Base-by-base conservation (phyloP, 1,284 basidiomycete species). In the Leccinum solheimii region DNA sequence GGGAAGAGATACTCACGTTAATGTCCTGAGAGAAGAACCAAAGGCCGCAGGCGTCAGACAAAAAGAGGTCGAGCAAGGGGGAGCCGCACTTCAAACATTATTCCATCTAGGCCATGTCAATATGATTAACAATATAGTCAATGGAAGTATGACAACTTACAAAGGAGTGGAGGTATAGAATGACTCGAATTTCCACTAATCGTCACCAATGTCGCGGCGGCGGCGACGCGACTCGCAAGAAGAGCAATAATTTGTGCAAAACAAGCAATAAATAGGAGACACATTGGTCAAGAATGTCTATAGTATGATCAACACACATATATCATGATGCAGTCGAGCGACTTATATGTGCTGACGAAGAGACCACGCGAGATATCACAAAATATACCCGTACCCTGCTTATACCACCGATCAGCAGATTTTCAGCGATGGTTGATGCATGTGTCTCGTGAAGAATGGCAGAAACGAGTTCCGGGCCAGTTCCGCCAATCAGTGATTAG, bases 51-150 rank as follows among this genome's bases (percentile, higher is more conserved):
- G 6, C 27, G 32, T 65, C 36, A 59, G 58, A 60, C n/a, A 19
- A 34, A 53, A n/a, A 32, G 27, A 13, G 16, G 23, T 1, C 27
- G 38, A n/a, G 27, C 50, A 14, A 5, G 16, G 43, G 26, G 16
- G 16, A 26, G 8, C 56, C 71, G 60, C 67, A 78, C 83, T 77
- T 86, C 84, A 49, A 80, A 86, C 83, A 86, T 86, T 58, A 78
- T 77, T 16, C 84, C 84, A 69, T 78, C 84, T 86, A 57, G 5
- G 21, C 11, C 45, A 38, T 32, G 60, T 60, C 14, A 67, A 23
- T 9, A 40, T 57, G 23, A 61, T 55, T 16, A 3, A 38, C 14
- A 36, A 16, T 51, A 53, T n/a, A 10, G 19, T n/a, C 32, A 48
- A 48, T 21, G 45, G 11, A 51, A 6, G 5, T 3, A 7, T 6